Conservation (phyloP, 2,329 filamentous ascomycete genomes). For the Alternaria hordeiaustralica region DNA sequence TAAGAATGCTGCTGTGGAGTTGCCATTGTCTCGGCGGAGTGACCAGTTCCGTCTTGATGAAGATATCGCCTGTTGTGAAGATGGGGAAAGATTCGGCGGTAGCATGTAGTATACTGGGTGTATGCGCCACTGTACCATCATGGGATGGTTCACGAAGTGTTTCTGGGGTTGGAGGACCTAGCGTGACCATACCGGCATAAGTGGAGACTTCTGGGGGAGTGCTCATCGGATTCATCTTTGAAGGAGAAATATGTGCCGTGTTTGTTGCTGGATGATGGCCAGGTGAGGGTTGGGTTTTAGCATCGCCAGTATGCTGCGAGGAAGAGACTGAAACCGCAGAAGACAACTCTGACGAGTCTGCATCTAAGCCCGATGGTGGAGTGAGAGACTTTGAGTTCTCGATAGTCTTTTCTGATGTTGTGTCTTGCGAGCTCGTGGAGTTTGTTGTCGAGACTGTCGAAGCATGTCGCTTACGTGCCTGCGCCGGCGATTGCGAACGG, state of each 20-base stretch:
- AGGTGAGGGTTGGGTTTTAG: not conserved
- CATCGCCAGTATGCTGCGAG: not conserved
- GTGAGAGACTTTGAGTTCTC: not conserved
- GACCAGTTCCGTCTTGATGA: not conserved
- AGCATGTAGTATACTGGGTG: not conserved
- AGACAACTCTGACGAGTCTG: not conserved
- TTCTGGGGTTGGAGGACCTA: not conserved
- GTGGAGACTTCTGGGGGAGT: not conserved
- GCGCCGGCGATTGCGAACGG: not conserved
- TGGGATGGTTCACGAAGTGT: not conserved
- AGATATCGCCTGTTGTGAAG: slow-evolving; percentile 7
- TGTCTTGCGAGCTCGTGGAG: not conserved
- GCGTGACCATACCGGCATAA: not conserved
- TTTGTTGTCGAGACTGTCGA: not conserved
- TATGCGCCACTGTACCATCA: not conserved
- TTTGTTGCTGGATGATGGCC: not conserved
- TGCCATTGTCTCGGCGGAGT: slow-evolving; percentile 10
- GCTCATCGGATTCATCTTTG: not conserved
- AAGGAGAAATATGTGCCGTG: not conserved
- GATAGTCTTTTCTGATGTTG: not conserved
- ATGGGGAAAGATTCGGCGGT: slow-evolving; percentile 2
- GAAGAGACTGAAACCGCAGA: not conserved
- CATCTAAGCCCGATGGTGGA: not conserved
- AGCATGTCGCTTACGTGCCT: not conserved
- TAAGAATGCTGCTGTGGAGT: slow-evolving; percentile 21